Evolutionary conservation across 116 monocot genomes (phyloP), one percentile per base, ranked within the genome.

Genomic region (Posidonia oceanica): DNA sequence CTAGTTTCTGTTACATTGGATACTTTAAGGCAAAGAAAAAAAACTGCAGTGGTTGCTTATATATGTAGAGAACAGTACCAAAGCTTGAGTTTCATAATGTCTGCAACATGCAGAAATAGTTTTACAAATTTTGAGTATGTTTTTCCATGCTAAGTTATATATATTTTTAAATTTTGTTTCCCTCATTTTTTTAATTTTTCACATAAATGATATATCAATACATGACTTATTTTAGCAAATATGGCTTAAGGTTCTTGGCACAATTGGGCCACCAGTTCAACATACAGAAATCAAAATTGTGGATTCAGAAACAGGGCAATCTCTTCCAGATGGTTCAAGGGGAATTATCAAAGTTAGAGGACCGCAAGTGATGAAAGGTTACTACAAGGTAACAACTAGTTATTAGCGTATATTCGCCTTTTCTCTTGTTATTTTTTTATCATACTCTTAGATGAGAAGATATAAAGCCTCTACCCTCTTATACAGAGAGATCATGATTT

Each of bases 281-380:
- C 55, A 85, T 54, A 97, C 97, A 68, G 89, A 91, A 85, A 72
- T 97, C 63, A 89, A 82, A 79, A 76, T 97, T 59, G 78, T 92
- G 60, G 89, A 92, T 65, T 36, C 68, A 17, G 80, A 89, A 80
- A 87, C 87, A 61, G 85, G 77, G 55, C 7, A 58, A 14, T 29
- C 66, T 66, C 79, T 97, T 20, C 75, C 81, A 75, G 71, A 91
- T 81, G 97, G 97, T 75, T 85, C 72, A 37, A 85, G 87, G 75
- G 97, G 97, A 52, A 84, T 92, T 65, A 67, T 97, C 61, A 92
- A 92, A 82, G 70, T 85, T 59, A 85, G 83, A 83, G 97, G 97
- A 59, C 92, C 92, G 21, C 92, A 87, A 55, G 87, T 97, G 39
- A 97, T 92, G 97, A 92, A 92, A 74, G 97, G 92, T 16, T 97